These are phyloP conservation scores for Lentinus tigrinus DNA, from an alignment of 768 basidiomycete genomes.

Conservation along the genomic window DNA sequence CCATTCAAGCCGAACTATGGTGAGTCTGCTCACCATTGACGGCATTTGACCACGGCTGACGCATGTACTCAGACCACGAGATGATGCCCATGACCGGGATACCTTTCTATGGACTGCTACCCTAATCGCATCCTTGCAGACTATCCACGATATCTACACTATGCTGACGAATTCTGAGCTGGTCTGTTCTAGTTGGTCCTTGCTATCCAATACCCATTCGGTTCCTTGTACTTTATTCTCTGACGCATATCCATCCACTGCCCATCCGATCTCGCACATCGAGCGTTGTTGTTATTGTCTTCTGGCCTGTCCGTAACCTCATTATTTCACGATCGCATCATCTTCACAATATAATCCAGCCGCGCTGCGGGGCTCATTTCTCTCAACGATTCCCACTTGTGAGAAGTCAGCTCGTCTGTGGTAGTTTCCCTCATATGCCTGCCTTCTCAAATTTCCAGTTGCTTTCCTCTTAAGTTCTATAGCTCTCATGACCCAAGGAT, in stretches of 20 bases:
- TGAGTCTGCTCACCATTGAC: slow-evolving; percentile 35
- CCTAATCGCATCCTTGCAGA: slow-evolving; percentile 29
- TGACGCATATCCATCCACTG: slow-evolving; percentile 17
- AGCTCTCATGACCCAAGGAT: too few species aligned
- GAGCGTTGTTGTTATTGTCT: slow-evolving; percentile 21
- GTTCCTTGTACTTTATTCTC: slow-evolving; percentile 25
- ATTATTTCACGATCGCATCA: slow-evolving; percentile 19
- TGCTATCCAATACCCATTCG: slow-evolving; percentile 26
- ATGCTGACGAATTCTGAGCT: slow-evolving; percentile 28
- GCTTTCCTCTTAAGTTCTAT: too few species aligned
- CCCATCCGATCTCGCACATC: slow-evolving; percentile 11
- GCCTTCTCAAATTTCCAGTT: not conserved
- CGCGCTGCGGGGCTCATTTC: slow-evolving; percentile 2
- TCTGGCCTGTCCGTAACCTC: slow-evolving; percentile 9
- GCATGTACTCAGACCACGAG: slow-evolving; percentile 24
- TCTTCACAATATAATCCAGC: slow-evolving; percentile 23
- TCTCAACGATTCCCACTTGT: not conserved
- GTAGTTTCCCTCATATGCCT: too few species aligned
- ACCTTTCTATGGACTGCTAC: slow-evolving; percentile 14
- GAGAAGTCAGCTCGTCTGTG: not conserved
- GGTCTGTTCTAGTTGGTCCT: slow-evolving; percentile 24
- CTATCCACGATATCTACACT: slow-evolving; percentile 26
- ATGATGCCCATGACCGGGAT: slow-evolving; percentile 16
- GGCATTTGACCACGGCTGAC: not conserved
- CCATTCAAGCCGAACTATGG: slow-evolving; percentile 73